These are phyloP conservation scores for Chlamydomonas incerta DNA, from an alignment of 139 green algal species.

Conservation along the genomic window DNA sequence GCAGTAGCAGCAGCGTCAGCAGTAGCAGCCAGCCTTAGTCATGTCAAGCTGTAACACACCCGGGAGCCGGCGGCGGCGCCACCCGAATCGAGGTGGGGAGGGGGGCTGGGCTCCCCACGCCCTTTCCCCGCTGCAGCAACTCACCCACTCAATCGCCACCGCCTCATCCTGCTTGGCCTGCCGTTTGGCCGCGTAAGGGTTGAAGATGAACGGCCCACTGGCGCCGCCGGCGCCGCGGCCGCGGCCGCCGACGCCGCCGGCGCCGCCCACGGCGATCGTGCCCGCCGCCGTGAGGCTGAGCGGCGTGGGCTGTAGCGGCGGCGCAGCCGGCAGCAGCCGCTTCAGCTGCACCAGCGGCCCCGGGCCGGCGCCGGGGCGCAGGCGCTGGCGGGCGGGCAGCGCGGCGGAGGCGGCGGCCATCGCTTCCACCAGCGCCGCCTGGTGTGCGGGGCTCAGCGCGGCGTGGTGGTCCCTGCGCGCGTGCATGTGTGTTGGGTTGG, in stretches of 20 bases:
- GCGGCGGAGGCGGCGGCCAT: slow-evolving; percentile 49
- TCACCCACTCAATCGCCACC: slow-evolving; percentile 11
- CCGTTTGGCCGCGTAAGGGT: slow-evolving; percentile 68
- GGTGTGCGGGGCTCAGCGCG: slow-evolving; percentile 56
- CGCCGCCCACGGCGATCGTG: neutral
- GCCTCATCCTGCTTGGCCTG: slow-evolving; percentile 31
- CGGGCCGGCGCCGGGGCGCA: slow-evolving; percentile 51
- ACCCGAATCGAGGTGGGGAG: too few relatives aligned
- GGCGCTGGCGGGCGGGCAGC: slow-evolving; percentile 19
- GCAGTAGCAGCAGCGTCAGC: too few relatives aligned
- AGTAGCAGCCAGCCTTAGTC: too few relatives aligned
- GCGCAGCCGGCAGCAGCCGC: slow-evolving; percentile 37
- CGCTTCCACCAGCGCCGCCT: slow-evolving; percentile 69
- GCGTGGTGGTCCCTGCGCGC: slow-evolving; percentile 59
- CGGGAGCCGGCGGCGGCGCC: too few relatives aligned
- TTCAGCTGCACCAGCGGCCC: slow-evolving; percentile 47
- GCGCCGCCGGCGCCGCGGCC: neutral
- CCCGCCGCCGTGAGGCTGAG: slow-evolving; percentile 6
- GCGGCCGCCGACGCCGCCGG: neutral
- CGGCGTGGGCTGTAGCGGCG: slow-evolving; percentile 29
- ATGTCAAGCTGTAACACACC: too few relatives aligned
- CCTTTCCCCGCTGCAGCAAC: too few relatives aligned
- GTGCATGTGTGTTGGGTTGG: too few relatives aligned
- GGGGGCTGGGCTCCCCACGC: too few relatives aligned
- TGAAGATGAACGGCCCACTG: slow-evolving; percentile 79